phyloP scores from a whole-genome alignment of 108 stramenopile genomes.

The Bacterosira constricta region DNA sequence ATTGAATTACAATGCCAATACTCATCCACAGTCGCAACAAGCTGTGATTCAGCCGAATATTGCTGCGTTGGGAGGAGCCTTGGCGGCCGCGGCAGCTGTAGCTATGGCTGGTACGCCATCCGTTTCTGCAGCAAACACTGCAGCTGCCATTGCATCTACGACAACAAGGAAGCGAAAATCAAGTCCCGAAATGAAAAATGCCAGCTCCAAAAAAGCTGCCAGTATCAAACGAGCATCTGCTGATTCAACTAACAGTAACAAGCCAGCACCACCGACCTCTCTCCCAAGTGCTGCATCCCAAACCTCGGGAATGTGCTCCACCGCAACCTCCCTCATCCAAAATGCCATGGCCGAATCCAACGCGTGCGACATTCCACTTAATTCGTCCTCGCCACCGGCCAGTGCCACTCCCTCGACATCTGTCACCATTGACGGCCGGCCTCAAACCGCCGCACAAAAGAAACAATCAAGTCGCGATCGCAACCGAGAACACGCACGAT shows the following conservation, averaged over 20 bases:
- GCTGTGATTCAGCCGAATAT: not conserved
- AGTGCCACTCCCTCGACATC: not conserved
- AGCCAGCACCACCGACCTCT: not conserved
- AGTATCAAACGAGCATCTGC: not conserved
- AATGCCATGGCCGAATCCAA: constrained; percentile 21
- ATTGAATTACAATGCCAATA: not conserved
- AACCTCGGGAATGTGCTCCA: constrained; percentile 4
- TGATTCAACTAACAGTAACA: not conserved
- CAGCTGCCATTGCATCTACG: not conserved
- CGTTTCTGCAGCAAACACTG: not conserved
- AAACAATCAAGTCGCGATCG: constrained; percentile 84
- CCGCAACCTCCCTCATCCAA: constrained; percentile 5
- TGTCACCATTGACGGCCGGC: not conserved
- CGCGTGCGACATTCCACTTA: not conserved
- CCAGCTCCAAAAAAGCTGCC: not conserved
- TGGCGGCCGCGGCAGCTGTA: not conserved
- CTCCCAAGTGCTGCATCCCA: not conserved
- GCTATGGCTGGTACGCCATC: not conserved
- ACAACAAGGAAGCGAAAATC: not conserved
- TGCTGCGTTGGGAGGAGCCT: not conserved
- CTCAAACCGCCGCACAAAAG: constrained; percentile 60
- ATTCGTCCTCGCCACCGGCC: not conserved
- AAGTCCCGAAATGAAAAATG: not conserved
- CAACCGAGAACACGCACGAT: constrained; percentile 94
- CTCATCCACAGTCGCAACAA: too few species aligned